phyloP scores from a whole-genome alignment of 805 yeast genomes.

The Lipomyces orientalis region DNA sequence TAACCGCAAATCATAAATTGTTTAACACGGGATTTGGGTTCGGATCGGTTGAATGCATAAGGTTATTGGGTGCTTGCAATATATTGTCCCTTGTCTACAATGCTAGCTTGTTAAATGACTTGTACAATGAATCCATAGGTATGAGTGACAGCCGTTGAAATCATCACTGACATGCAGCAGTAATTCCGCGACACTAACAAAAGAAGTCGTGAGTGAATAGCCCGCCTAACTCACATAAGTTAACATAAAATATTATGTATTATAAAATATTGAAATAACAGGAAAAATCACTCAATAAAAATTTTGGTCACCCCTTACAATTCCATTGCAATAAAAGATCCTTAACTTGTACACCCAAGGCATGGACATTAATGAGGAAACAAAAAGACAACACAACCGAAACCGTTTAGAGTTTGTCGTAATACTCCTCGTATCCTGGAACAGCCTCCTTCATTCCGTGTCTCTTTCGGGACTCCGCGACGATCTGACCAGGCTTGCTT shows the following conservation, averaged over 20 bases:
- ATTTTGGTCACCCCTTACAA: background rate
- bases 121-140: background rate
- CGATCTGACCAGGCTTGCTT: constrained; percentile 71
- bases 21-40: background rate
- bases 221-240: too few species aligned
- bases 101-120: background rate
- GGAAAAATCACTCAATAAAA: background rate
- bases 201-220: too few species aligned
- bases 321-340: constrained; percentile 8
- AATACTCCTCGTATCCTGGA: constrained; percentile 99
- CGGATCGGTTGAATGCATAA: background rate
- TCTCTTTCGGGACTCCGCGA: constrained; percentile 81
- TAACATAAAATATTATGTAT: background rate
- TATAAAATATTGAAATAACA: constrained; percentile 8
- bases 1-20: background rate
- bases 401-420: constrained; percentile 55
- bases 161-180: too few species aligned
- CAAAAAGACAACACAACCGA: background rate
- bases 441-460: constrained; percentile 96
- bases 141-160: background rate
- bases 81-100: background rate
- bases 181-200: too few species aligned
- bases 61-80: background rate
- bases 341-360: background rate
- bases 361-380: background rate